Evolutionary conservation across 495 filamentous ascomycete genomes (phyloP), one percentile per base, ranked within the genome.

Genomic region (Penicillium daleae): DNA sequence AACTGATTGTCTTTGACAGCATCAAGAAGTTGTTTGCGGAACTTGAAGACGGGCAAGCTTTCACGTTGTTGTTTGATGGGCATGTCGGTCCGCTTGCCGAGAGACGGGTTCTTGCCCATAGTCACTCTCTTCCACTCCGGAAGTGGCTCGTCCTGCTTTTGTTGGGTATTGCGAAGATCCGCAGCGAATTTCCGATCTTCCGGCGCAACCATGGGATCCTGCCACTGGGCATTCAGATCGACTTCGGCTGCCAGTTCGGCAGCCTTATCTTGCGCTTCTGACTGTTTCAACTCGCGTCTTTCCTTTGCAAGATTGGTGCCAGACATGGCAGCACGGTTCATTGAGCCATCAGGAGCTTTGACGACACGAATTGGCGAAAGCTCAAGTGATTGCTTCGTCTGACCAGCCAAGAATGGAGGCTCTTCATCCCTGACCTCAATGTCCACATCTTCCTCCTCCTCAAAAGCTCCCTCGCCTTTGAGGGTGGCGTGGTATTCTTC

Each of bases 361-460:
- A 99, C 91, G 13, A 99, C 92, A 68, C 95, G 82, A 62, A 99
- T 98, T 3, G 95, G 95, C 7, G 93, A 97, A 10, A 99, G 76
- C 70, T 98, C 96, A 10, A 98, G 82, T 21, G 91, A 94, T 73
- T 96, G 93, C 69, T 97, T 97, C 2, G 95, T 99, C 76, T 98
- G 96, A 2, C 95, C 95, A 9, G 92, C 91, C 46, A 99, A 76
- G 82, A 99, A 99, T 0, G 96, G 96, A 15, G 95, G 95, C 67
- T 99, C 95, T 68, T 98, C 96, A 62, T 97, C 96, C 68, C 87
- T 84, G 49, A 99, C 90, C 74, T 99, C 95, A 64, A 99, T 99
- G 74, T 99, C 95, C 9, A 98, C 84, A 73, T 99, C 95, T 76
- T 97, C 92, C 77, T 99, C 95, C 62, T 97, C 86, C 72, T 97